Base-by-base conservation (phyloP, 768 basidiomycete species). In the Cubamyces sp. region DNA sequence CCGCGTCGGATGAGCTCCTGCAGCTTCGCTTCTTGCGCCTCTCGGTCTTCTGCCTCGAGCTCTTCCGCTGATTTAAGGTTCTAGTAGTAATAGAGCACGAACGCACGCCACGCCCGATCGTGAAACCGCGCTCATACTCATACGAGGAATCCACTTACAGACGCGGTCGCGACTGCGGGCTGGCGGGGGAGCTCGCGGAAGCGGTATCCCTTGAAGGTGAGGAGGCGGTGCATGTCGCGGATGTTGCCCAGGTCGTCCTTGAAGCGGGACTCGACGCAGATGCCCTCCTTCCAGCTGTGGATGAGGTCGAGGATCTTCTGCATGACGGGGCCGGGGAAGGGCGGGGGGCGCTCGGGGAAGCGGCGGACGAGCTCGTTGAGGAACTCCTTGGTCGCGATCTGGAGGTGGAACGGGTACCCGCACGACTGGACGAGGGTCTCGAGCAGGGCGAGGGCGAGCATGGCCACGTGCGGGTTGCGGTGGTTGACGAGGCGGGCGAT, bases 231-330 rank as follows among this genome's bases (percentile, higher is more conserved):
- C 97, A 99, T 99, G 77, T 99, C 97, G 67, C 96, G 77, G 61
- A 99, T 97, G 70, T 98, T 98, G 9, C 92, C 93, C 49, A 99
- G 78, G 75, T 98, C 96, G 61, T 98, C 97, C 73, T 92, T 94
- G 87, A 94, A 96, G 72, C 96, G 87, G 48, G 90, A 92, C 34
- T 91, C 88, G 0, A 79, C 71, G 71, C 96, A 98, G 47, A 99
- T 91, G 3, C 88, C 88, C 71, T 96, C 93, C 78, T 95, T 97
- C 97, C 97, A 99, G 51, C 82, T 79, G 66, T 96, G 86, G 43
- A 99, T 95, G 64, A 96, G 81, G 68, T 97, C 96, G 41, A 99
- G 79, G 66, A 97, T 96, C 63, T 92, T 86, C 1, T 88, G 86
- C 96, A 98, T 99, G 68, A 97, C 92, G 21, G 94, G 90, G 2